Conservation (phyloP, 176 grass and related monocot genomes). For the Carex littledalei region DNA sequence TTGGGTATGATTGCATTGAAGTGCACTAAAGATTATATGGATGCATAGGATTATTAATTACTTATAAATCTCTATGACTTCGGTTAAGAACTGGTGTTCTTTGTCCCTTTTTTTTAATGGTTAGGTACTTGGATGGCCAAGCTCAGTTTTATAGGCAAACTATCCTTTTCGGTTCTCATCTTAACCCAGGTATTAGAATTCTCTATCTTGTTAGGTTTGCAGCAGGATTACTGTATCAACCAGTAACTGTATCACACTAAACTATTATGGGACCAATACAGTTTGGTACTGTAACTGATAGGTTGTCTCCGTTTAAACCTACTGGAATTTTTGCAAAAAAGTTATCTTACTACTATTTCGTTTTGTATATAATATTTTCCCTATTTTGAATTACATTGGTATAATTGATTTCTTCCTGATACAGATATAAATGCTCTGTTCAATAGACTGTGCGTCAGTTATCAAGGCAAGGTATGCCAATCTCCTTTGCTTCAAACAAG, state of each 20-base stretch:
- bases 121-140: slow-evolving; percentile 80
- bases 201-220: not conserved
- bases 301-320: not conserved
- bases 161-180: slow-evolving; percentile 73
- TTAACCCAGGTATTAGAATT: slow-evolving; percentile 61
- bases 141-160: slow-evolving; percentile 82
- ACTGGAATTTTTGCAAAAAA: not conserved
- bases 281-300: not conserved
- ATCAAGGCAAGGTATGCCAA: slow-evolving; percentile 69
- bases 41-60: slow-evolving; percentile 1
- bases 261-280: not conserved
- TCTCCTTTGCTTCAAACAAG: not conserved
- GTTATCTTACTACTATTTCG: not conserved
- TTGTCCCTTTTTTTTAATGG: not conserved
- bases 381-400: slow-evolving; percentile 11
- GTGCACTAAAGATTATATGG: not conserved
- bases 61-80: not conserved
- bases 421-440: slow-evolving; percentile 92
- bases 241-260: not conserved
- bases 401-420: slow-evolving; percentile 20
- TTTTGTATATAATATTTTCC: not conserved
- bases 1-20: slow-evolving; percentile 18
- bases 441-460: slow-evolving; percentile 57
- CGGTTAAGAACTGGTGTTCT: not conserved
- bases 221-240: not conserved